Evolutionary conservation across 441 rosid genomes (phyloP).

Genomic region (Syzygium syzygioides): DNA sequence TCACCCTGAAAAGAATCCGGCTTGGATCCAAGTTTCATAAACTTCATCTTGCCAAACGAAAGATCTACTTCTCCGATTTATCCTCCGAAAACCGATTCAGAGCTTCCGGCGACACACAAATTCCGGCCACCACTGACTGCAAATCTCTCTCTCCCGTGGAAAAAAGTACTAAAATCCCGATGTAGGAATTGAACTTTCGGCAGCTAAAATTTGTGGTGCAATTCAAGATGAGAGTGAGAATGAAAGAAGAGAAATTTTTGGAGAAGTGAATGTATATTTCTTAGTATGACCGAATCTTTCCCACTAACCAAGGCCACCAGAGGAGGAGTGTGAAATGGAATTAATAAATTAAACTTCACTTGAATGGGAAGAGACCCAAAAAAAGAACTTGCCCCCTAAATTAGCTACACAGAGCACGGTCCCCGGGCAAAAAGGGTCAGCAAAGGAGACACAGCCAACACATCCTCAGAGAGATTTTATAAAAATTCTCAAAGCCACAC

Average conservation of each 20-base stretch:
- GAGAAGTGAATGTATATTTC: conserved; percentile 8
- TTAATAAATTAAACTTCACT: conserved; percentile 22
- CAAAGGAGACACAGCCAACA: conserved; percentile 42
- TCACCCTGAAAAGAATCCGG: conserved; percentile 84
- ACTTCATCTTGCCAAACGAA: conserved; percentile 58
- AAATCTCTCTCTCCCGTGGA: conserved; percentile 3
- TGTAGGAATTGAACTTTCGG: not conserved
- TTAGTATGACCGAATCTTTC: conserved; percentile 34
- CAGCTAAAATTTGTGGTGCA: not conserved
- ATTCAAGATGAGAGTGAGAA: conserved; percentile 9
- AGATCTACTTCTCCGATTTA: conserved; percentile 4
- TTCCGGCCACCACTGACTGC: not conserved
- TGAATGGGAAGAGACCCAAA: conserved; percentile 20
- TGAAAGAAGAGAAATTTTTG: conserved; percentile 14
- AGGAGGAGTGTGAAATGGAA: conserved; percentile 7
- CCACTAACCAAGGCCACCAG: conserved; percentile 26
- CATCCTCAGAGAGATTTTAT: conserved; percentile 30
- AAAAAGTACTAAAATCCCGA: conserved; percentile 2
- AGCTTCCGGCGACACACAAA: conserved; percentile 7
- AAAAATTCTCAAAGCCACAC: conserved; percentile 31
- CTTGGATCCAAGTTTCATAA: conserved; percentile 98
- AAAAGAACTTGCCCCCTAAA: conserved; percentile 36
- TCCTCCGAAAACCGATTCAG: not conserved
- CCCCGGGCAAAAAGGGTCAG: conserved; percentile 33
- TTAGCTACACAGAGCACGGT: conserved; percentile 42